Evolutionary conservation across 495 filamentous ascomycete genomes (phyloP).

Genomic region (Mycothermus thermophilus): DNA sequence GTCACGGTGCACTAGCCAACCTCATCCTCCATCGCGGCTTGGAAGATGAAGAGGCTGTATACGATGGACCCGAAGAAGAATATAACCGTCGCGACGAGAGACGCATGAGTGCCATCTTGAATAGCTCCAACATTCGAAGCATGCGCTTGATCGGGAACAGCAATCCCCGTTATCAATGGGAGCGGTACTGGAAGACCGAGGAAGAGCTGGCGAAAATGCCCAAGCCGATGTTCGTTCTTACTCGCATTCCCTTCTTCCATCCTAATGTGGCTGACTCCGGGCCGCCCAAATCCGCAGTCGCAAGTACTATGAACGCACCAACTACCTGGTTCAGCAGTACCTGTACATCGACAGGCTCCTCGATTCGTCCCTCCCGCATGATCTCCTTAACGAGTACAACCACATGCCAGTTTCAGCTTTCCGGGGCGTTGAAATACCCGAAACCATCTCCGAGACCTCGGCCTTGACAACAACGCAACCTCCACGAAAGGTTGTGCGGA

Average conservation of each 20-base stretch:
- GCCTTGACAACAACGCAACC: constrained; percentile 1
- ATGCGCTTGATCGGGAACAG: constrained; percentile 65
- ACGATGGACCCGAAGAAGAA: constrained; percentile 20
- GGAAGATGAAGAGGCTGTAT: constrained; percentile 16
- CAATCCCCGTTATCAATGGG: constrained; percentile 65
- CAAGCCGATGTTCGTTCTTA: constrained; percentile 40
- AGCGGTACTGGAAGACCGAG: constrained; percentile 57
- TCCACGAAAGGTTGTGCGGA: constrained; percentile 43
- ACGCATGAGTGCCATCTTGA: constrained; percentile 39
- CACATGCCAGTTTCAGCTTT: constrained; percentile 31
- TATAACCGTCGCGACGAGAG: constrained; percentile 31
- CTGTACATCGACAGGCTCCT: constrained; percentile 83
- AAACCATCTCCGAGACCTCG: constrained; percentile 40
- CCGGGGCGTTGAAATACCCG: constrained; percentile 36
- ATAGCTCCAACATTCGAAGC: constrained; percentile 57
- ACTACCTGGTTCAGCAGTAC: constrained; percentile 73
- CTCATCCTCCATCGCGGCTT: constrained; percentile 24
- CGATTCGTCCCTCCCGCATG: constrained; percentile 74
- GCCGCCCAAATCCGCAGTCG: constrained; percentile 41
- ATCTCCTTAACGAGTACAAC: constrained; percentile 76
- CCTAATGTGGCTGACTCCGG: too few relatives aligned
- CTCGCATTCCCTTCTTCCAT: background rate
- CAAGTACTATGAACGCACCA: constrained; percentile 72
- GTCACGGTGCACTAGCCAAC: constrained; percentile 20
- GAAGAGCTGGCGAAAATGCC: constrained; percentile 50